A percentile compares a stretch with the other conserved stretches of the same genome.
Evolutionary conservation across 73 alveolate genomes (phyloP).

Genomic region (Symbiodinium natans): DNA sequence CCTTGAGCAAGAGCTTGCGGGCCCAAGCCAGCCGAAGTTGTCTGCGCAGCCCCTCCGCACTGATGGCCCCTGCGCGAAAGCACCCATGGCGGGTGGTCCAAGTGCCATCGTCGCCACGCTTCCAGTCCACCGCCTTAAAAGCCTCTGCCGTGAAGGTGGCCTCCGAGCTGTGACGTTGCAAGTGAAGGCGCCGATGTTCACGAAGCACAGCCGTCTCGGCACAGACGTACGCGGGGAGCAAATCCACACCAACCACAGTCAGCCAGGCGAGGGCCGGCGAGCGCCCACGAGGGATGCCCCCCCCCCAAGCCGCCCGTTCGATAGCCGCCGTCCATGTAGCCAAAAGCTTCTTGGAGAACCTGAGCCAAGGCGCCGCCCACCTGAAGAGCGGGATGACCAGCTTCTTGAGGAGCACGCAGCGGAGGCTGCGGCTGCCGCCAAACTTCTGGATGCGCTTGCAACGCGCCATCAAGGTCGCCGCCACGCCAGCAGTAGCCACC

Average conservation of each 20-base stretch:
- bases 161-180: not conserved
- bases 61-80: not conserved
- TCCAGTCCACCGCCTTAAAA: not conserved
- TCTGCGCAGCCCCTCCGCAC: not conserved
- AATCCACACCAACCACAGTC: not conserved
- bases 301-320: not conserved
- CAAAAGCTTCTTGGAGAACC: not conserved
- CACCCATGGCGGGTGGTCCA: not conserved
- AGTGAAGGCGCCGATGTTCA: not conserved
- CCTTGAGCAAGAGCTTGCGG: not conserved
- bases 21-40: not conserved
- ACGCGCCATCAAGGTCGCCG: not conserved
- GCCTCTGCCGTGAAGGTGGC: not conserved
- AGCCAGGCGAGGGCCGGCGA: not conserved
- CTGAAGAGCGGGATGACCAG: not conserved
- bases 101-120: not conserved
- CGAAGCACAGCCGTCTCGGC: not conserved
- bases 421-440: not conserved
- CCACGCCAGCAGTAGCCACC: not conserved
- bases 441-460: not conserved
- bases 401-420: not conserved
- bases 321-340: not conserved
- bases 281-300: not conserved
- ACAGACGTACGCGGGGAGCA: not conserved
- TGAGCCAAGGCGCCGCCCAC: not conserved